These are phyloP conservation scores for Boletus sensibilis DNA, from an alignment of 768 basidiomycete species.

Conservation along the genomic window DNA sequence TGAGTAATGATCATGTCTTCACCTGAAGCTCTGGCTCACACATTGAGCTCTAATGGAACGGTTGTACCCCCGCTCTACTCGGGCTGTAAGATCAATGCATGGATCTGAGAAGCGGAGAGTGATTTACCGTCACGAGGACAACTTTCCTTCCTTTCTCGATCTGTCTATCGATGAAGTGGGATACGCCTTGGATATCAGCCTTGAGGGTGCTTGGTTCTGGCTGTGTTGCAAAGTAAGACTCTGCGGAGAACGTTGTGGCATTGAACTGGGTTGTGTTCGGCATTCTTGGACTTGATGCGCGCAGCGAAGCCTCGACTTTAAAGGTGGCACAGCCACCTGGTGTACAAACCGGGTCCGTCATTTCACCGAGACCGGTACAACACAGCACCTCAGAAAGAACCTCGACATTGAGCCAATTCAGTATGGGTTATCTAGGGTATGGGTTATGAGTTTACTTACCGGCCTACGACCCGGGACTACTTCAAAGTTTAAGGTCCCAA, in stretches of 20 bases:
- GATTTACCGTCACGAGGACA: conserved; percentile 89
- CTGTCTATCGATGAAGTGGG: conserved; percentile 71
- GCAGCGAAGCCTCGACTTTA: neutral
- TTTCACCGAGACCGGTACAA: neutral
- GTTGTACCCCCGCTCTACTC: conserved; percentile 95
- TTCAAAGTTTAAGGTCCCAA: no score
- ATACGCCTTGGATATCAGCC: conserved; percentile 60
- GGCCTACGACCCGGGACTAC: no score
- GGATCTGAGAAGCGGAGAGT: neutral
- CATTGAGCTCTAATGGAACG: conserved; percentile 96
- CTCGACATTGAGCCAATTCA: no score
- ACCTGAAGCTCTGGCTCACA: conserved; percentile 59
- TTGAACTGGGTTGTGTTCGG: conserved; percentile 11
- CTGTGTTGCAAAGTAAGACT: conserved; percentile 89
- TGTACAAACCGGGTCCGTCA: neutral
- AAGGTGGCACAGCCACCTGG: conserved; percentile 13
- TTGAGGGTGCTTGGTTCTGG: conserved; percentile 71
- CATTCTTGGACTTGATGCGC: conserved; percentile 14
- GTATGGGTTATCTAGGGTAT: no score
- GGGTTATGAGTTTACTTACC: no score
- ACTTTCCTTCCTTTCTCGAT: conserved; percentile 64
- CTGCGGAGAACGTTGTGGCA: conserved; percentile 65
- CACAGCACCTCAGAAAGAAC: neutral
- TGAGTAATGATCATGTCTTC: conserved; percentile 18
- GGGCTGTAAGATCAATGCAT: conserved; percentile 13